Percentiles rank a stretch among this genome's conserved stretches.
These are phyloP conservation scores for Xylaria longipes DNA, from an alignment of 495 filamentous ascomycete species.

Conservation along the genomic window DNA sequence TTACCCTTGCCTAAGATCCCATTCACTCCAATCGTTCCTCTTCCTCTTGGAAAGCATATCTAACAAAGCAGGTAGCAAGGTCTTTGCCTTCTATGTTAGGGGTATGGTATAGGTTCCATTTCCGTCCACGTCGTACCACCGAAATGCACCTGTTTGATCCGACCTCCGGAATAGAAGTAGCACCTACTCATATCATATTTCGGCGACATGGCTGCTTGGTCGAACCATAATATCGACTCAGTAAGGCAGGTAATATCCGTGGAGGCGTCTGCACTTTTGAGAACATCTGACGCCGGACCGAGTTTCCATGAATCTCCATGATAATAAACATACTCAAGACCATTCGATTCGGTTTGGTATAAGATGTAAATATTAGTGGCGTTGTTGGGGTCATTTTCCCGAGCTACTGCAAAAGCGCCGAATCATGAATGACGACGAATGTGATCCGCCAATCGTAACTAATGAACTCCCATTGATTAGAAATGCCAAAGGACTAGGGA, in stretches of 20 bases:
- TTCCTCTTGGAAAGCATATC: too few relatives aligned
- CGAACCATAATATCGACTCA: neutral
- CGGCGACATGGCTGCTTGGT: neutral
- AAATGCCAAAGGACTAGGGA: neutral
- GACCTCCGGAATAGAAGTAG: neutral
- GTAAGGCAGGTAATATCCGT: neutral
- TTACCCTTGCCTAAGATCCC: too few relatives aligned
- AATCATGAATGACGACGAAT: neutral
- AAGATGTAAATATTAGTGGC: neutral
- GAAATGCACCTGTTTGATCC: neutral
- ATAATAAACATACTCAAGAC: neutral
- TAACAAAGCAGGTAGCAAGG: neutral
- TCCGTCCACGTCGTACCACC: neutral
- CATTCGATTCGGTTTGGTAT: neutral
- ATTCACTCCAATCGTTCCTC: too few relatives aligned
- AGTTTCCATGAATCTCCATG: neutral
- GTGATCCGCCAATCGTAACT: neutral
- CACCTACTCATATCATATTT: neutral
- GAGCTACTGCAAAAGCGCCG: neutral
- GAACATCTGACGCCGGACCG: neutral
- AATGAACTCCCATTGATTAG: neutral
- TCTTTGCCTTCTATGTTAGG: neutral
- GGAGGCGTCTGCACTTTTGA: neutral
- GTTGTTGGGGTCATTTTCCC: neutral
- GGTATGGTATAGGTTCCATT: neutral